Evolutionary conservation across 2,329 filamentous ascomycete species (phyloP), one percentile per base, ranked within the genome.

Genomic region (Phyllachora maydis): DNA sequence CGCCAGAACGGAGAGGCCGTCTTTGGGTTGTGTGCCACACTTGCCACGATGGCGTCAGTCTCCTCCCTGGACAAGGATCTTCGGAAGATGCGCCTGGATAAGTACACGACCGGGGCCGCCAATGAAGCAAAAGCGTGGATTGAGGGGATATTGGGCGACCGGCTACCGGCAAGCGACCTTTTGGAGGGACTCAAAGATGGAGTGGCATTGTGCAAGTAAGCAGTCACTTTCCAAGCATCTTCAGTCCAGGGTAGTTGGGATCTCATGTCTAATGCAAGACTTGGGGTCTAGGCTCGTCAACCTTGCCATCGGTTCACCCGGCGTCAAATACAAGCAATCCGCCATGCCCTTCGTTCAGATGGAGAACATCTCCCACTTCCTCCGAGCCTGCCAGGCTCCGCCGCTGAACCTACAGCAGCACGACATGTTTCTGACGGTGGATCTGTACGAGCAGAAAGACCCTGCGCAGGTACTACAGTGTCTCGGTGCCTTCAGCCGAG

Each of bases 31-130:
- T n/a, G n/a, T n/a, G n/a, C n/a, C n/a, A n/a, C n/a, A n/a, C n/a
- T n/a, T n/a, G n/a, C n/a, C n/a, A n/a, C n/a, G n/a, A 95, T 95
- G 85, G 83, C 85, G 37, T 92, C 85, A 18, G 85, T 95, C 16
- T 66, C 79, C 32, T 92, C 81, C 32, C 59, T 98, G 30, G 88
- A 95, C 52, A 85, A 85, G 49, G 88, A 98, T 56, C 63, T 98
- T 68, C 78, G 79, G 60, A 82, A 72, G 46, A 50, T 95, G 62
- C 83, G 88, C 49, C 60, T 92, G 39, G 78, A 83, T 30, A 78
- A 85, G 52, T 95, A 92, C 52, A 95, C 85, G 2, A 81, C 82
- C 12, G 69, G 75, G 37, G 83, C 83, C 19, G 83, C 82, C 24
- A 79, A 79, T 36, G 83, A 95, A 53, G 74, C 69, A 11, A 70